Evolutionary conservation across 805 yeast genomes (phyloP).

Genomic region (Pichia kluyveri): DNA sequence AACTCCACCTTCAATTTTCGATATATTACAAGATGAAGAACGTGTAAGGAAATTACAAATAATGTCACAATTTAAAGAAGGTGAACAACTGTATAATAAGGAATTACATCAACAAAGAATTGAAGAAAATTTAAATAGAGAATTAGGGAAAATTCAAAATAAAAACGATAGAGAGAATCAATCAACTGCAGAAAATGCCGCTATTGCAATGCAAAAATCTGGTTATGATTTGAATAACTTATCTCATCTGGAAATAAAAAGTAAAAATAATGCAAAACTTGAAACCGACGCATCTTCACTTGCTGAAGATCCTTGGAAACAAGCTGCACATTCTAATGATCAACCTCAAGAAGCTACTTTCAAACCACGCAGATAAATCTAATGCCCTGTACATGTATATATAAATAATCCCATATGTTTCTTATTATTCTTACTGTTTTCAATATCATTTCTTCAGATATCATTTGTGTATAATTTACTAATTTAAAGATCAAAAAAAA

Average conservation of each 20-base stretch:
- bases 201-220: not conserved
- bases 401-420: not conserved
- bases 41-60: slow-evolving; percentile 46
- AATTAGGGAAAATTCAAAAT: slow-evolving; percentile 13
- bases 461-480: too few species aligned
- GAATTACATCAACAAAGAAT: slow-evolving; percentile 12
- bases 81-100: slow-evolving; percentile 26
- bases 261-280: not conserved
- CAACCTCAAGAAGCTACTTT: not conserved
- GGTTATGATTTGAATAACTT: not conserved
- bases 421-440: too few species aligned
- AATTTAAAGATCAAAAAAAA: too few species aligned
- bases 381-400: not conserved
- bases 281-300: not conserved
- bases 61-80: slow-evolving; percentile 39
- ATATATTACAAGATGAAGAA: slow-evolving; percentile 47
- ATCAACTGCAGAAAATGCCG: slow-evolving; percentile 1
- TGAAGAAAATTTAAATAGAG: slow-evolving; percentile 16
- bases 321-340: not conserved
- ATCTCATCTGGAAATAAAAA: not conserved
- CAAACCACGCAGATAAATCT: not conserved
- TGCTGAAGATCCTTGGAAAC: slow-evolving; percentile 8
- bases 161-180: not conserved
- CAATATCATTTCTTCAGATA: too few species aligned
- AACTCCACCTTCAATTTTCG: slow-evolving; percentile 52